These are phyloP conservation scores for Amylostereum areolatum DNA, from an alignment of 1,284 basidiomycete species.

Conservation along the genomic window DNA sequence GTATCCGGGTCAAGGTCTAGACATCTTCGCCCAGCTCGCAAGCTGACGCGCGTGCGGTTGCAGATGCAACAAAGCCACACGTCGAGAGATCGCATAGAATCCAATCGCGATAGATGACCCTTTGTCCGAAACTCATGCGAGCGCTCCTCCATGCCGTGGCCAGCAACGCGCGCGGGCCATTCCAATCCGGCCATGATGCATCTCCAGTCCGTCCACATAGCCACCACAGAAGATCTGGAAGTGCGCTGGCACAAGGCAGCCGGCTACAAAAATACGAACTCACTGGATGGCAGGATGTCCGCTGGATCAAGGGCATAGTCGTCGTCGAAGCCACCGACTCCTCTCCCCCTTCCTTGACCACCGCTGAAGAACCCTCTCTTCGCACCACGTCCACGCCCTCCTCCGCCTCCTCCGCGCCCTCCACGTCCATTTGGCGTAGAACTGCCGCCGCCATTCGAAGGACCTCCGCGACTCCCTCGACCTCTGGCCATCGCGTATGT, in stretches of 20 bases:
- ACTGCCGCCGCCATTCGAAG: too few species aligned
- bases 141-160: neutral
- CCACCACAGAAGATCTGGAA: neutral
- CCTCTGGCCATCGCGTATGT: too few species aligned
- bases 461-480: too few species aligned
- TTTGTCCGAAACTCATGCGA: too few species aligned
- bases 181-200: neutral
- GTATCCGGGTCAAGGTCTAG: too few species aligned
- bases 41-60: too few species aligned
- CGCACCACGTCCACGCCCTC: slow-evolving; percentile 5
- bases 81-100: too few species aligned
- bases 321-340: neutral
- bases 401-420: slow-evolving; percentile 4
- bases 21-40: too few species aligned
- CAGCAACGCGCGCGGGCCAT: neutral
- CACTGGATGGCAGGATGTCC: neutral
- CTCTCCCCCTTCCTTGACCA: slow-evolving; percentile 5
- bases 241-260: too few species aligned
- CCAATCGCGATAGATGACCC: neutral
- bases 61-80: too few species aligned
- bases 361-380: neutral
- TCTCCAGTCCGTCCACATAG: neutral
- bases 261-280: neutral
- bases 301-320: slow-evolving; percentile 1
- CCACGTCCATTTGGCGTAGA: neutral